Base-by-base conservation (phyloP, 1,139 yeast species). In the Debaryomyces fabryi region DNA sequence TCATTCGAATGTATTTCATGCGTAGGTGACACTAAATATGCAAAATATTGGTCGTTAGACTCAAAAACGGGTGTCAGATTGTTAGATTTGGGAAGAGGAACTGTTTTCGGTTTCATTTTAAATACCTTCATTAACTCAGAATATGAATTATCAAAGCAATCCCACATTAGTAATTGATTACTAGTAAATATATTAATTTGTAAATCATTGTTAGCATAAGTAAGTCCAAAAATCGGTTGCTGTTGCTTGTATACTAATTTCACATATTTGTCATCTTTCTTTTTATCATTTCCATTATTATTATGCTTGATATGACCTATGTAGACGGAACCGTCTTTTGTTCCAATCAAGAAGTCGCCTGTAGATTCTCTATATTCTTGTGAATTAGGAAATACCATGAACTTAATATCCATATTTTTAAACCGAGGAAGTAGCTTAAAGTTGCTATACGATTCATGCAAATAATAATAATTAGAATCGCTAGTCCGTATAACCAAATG, bases 241-340 rank as follows among this genome's bases (percentile, higher is more conserved):
- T 43, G 29, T 40, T 47, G 46, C 21, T 63, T 65, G 49, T 60
- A 69, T 0, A 69, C 67, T 21, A 58, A 61, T 47, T 72, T 72
- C 7, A 70, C 51, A 44, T 63, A 62, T 50, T 66, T 72, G 48
- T 75, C 79, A 51, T 73, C 78, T 35, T 72, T 64, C 50, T 71
- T 74, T 43, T 61, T 65, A 18, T 62, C 65, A 4, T 58, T 46
- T 16, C 52, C 48, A 39, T 57, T 56, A 7, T 59, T 61, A 50
- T 66, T 70, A 4, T 62, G 54, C 44, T 70, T 72, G 9, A 74
- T 51, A 16, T 55, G 52, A 1, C 69, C 67, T 4, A 67, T 50
- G 45, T 67, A 68, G 0, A 75, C 42, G 3, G 58, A 42, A 6
- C 74, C 71, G 10, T 72, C 76, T 2, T 52, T 45, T 1, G 74